Base-by-base conservation (phyloP, 2,329 filamentous ascomycete species). In the Triangularia verruculosa region DNA sequence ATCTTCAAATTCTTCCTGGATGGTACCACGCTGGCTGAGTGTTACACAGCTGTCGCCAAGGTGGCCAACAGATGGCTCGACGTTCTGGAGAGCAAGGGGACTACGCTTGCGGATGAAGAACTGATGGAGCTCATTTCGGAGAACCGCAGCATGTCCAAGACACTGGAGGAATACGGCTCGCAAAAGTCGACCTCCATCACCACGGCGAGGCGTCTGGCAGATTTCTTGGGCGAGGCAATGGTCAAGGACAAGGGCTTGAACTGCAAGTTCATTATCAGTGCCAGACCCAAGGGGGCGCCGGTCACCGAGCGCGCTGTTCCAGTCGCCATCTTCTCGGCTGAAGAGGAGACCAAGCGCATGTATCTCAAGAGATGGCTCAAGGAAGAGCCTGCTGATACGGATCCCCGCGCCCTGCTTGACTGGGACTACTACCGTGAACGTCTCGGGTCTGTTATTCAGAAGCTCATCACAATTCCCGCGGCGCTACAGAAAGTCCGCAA, bases 141-240 rank as follows among this genome's bases (percentile, higher is more conserved):
- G 76, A 99, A 99, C 79, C 89, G 96, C 79, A 98, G 87, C 79
- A 99, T 99, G 95, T 85, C 89, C 17, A 99, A 99, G 78, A 96
- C 95, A 0, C 81, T 99, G 1, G 94, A 97, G 69, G 96, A 99
- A 77, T 99, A 99, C 69, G 95, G 93, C 17, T 81, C 80, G 7
- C 96, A 99, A 72, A 99, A 99, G 75, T 98, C 94, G 0, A 99
- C 95, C 1, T 97, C 95, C n/a, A 99, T 99, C 75, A 99, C 95
- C 1, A 99, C 95, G 0, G 95, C 95, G 11, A 95, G 90, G 72
- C 92, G 95, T 67, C 79, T 99, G 51, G 95, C 95, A 34, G 95
- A 99, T 73, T 99, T 99, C 74, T 75, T 99, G 66, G 95, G 95
- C 34, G 94, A 97, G 74, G 93, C 97, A 74, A 99, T 99, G 96